Percentiles rank a stretch among this genome's conserved stretches.
phyloP scores from a whole-genome alignment of 2,329 filamentous ascomycete species.

The Exophiala dermatitidis region DNA sequence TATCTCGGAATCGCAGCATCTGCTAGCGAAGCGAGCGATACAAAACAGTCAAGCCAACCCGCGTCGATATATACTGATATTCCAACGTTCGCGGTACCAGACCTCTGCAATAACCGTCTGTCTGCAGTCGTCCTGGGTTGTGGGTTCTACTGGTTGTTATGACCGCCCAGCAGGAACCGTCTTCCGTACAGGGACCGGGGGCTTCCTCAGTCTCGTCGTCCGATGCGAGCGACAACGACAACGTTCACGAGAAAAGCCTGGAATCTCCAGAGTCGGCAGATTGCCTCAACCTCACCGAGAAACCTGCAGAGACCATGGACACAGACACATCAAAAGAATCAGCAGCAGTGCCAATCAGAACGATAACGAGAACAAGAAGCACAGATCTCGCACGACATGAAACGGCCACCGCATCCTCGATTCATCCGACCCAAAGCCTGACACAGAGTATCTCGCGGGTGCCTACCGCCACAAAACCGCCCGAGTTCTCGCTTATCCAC shows the following conservation, averaged over 20 bases:
- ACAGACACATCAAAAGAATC: neutral
- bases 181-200: neutral
- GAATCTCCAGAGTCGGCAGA: neutral
- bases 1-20: too few species aligned
- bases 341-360: neutral
- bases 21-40: too few species aligned
- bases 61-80: too few species aligned
- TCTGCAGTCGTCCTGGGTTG: too few species aligned
- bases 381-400: conserved; percentile 1
- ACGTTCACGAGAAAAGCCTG: neutral
- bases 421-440: neutral
- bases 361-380: neutral
- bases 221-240: neutral
- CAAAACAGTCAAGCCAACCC: too few species aligned
- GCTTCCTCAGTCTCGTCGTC: neutral
- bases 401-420: neutral
- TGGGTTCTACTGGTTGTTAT: too few species aligned
- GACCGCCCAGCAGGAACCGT: neutral
- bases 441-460: conserved; percentile 3
- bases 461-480: conserved; percentile 6
- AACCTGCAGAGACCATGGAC: neutral
- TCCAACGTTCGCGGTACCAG: too few species aligned
- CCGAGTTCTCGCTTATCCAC: conserved; percentile 18
- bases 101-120: too few species aligned
- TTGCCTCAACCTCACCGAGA: neutral